These are phyloP conservation scores for Hyaloscypha variabilis DNA, from an alignment of 495 filamentous ascomycete genomes.

Conservation along the genomic window DNA sequence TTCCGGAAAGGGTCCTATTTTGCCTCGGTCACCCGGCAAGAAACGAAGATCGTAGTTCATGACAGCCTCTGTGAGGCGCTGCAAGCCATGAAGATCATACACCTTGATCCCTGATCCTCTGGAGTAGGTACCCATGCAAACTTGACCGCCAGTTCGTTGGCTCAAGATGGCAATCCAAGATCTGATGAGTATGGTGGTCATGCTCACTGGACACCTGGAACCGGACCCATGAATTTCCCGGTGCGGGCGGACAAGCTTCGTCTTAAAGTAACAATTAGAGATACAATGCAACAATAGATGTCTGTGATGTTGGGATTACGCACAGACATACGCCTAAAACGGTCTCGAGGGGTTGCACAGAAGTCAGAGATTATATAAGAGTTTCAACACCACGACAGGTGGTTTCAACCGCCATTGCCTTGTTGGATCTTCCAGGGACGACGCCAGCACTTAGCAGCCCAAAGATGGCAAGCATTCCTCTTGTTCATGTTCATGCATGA, in stretches of 20 bases:
- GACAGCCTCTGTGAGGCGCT: conserved; percentile 29
- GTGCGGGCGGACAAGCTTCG: conserved; percentile 25
- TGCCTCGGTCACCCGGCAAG: conserved; percentile 18
- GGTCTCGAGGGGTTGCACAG: conserved; percentile 32
- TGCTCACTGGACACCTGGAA: conserved; percentile 25
- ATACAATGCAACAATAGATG: conserved; percentile 29
- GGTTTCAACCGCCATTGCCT: conserved; percentile 29
- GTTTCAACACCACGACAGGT: conserved; percentile 31
- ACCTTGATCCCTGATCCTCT: conserved; percentile 27
- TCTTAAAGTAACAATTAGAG: conserved; percentile 25
- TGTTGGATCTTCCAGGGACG: conserved; percentile 8
- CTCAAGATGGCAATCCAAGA: conserved; percentile 23
- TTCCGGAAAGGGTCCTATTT: not conserved
- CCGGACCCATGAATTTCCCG: conserved; percentile 16
- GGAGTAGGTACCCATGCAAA: conserved; percentile 26
- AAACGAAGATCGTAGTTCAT: conserved; percentile 35
- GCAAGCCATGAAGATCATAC: conserved; percentile 36
- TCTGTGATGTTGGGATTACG: conserved; percentile 29
- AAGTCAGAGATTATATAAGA: conserved; percentile 35
- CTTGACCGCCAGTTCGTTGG: conserved; percentile 35
- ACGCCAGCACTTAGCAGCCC: conserved; percentile 15
- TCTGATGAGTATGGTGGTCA: conserved; percentile 24
- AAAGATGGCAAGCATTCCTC: conserved; percentile 24
- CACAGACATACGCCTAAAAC: conserved; percentile 34
- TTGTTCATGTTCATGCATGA: conserved; percentile 37